These are phyloP conservation scores for Solanum corneliomulleri DNA, from an alignment of 257 asterid species.

Conservation along the genomic window DNA sequence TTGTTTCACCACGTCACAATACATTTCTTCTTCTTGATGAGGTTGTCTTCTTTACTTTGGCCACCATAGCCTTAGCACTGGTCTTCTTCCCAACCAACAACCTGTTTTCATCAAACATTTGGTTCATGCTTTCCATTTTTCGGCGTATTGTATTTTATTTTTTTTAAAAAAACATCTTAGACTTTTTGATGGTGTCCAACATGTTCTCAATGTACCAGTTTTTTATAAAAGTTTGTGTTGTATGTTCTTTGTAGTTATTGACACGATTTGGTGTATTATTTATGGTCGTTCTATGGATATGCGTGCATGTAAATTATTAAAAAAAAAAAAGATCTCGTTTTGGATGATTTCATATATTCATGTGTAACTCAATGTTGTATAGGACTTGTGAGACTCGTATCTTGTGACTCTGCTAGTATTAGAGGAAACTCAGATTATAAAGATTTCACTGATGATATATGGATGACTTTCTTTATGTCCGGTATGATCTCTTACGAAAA, in stretches of 20 bases:
- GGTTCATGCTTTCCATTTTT: not conserved
- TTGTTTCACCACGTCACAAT: not conserved
- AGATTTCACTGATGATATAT: not conserved
- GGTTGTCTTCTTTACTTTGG: not conserved
- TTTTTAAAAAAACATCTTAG: not conserved
- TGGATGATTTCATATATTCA: not conserved
- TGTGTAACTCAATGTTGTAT: not conserved
- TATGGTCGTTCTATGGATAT: not conserved
- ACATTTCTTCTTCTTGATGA: not conserved
- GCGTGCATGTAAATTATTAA: not conserved
- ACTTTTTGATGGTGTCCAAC: not conserved
- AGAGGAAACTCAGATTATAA: not conserved
- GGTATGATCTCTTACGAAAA: not conserved
- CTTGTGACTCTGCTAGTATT: not conserved
- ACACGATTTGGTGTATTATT: not conserved
- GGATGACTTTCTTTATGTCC: not conserved
- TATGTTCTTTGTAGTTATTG: not conserved
- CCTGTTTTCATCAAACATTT: not conserved
- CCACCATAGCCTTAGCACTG: not conserved
- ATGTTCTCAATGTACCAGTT: not conserved
- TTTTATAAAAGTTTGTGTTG: not conserved
- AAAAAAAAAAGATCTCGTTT: not conserved
- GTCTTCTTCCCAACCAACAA: not conserved
- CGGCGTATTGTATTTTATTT: not conserved
- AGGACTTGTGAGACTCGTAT: not conserved